These are phyloP conservation scores for Davidsoniella eucalypti DNA, from an alignment of 2,329 filamentous ascomycete genomes.

Conservation along the genomic window DNA sequence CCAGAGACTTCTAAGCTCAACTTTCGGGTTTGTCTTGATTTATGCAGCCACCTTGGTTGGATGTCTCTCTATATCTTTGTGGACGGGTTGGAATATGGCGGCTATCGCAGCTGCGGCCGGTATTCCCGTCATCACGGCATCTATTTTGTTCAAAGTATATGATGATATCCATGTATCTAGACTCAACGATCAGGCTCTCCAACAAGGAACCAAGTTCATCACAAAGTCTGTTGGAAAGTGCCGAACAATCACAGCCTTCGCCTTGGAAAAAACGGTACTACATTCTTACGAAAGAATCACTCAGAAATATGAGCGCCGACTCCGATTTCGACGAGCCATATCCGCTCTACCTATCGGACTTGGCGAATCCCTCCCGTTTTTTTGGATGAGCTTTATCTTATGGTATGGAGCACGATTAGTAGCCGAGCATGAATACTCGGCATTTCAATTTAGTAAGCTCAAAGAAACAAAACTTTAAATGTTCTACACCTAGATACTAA, in stretches of 20 bases:
- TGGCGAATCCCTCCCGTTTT: slow-evolving; percentile 11
- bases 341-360: slow-evolving; percentile 9
- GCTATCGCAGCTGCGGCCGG: slow-evolving; percentile 23
- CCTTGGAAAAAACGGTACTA: slow-evolving; percentile 16
- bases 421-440: slow-evolving; percentile 7
- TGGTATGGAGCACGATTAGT: slow-evolving; percentile 13
- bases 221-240: slow-evolving; percentile 8
- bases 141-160: slow-evolving; percentile 34
- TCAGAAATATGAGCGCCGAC: too few relatives aligned
- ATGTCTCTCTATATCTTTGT: slow-evolving; percentile 18
- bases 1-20: slow-evolving; percentile 20
- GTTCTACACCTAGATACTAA: background rate
- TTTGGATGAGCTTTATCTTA: slow-evolving; percentile 14
- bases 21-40: slow-evolving; percentile 18
- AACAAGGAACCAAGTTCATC: slow-evolving; percentile 9
- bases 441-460: slow-evolving; percentile 13
- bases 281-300: too few relatives aligned
- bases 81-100: slow-evolving; percentile 24
- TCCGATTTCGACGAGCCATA: too few relatives aligned
- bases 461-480: background rate
- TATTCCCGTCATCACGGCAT: slow-evolving; percentile 20
- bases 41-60: slow-evolving; percentile 19
- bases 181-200: slow-evolving; percentile 9
- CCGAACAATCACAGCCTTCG: slow-evolving; percentile 18
- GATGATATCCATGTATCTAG: slow-evolving; percentile 9